phyloP scores from a whole-genome alignment of 352 stramenopile species.

The Salisapilia sapeloensis region DNA sequence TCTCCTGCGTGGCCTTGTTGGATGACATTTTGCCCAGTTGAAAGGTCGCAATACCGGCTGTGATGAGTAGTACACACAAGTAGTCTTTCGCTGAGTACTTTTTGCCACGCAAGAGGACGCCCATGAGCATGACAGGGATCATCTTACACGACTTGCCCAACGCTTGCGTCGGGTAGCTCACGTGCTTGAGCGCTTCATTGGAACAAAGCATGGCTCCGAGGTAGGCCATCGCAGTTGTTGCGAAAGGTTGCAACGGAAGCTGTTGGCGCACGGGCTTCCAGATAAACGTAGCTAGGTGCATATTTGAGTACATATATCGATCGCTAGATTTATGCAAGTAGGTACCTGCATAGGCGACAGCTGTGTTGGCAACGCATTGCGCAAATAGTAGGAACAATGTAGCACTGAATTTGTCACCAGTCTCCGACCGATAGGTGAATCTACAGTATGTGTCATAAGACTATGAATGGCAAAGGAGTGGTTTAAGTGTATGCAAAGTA shows the following conservation, averaged over 20 bases:
- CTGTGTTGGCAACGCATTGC: constrained; percentile 81
- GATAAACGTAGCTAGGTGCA: constrained; percentile 41
- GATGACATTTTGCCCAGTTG: constrained; percentile 68
- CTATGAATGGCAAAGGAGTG: not conserved
- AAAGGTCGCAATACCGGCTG: constrained; percentile 79
- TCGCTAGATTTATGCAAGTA: not conserved
- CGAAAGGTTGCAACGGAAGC: constrained; percentile 70
- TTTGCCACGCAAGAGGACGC: constrained; percentile 84
- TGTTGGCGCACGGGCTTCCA: constrained; percentile 51
- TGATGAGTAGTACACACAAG: constrained; percentile 84
- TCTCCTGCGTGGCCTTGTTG: constrained; percentile 67
- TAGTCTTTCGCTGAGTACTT: constrained; percentile 83
- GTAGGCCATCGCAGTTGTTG: constrained; percentile 80
- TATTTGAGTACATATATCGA: constrained; percentile 1
- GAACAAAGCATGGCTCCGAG: constrained; percentile 84
- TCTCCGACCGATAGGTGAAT: constrained; percentile 72
- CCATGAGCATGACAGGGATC: constrained; percentile 94
- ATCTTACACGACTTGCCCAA: constrained; percentile 99
- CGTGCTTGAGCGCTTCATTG: constrained; percentile 86
- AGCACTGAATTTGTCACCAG: constrained; percentile 78
- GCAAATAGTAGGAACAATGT: constrained; percentile 88
- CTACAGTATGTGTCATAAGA: constrained; percentile 9
- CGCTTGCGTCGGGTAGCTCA: constrained; percentile 96
- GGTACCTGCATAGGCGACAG: constrained; percentile 60
- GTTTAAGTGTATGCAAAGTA: constrained; percentile 9